A percentile compares a stretch with the other conserved stretches of the same genome.
phyloP scores from a whole-genome alignment of 345 rosid genomes.

The Sisymbrium altissimum region DNA sequence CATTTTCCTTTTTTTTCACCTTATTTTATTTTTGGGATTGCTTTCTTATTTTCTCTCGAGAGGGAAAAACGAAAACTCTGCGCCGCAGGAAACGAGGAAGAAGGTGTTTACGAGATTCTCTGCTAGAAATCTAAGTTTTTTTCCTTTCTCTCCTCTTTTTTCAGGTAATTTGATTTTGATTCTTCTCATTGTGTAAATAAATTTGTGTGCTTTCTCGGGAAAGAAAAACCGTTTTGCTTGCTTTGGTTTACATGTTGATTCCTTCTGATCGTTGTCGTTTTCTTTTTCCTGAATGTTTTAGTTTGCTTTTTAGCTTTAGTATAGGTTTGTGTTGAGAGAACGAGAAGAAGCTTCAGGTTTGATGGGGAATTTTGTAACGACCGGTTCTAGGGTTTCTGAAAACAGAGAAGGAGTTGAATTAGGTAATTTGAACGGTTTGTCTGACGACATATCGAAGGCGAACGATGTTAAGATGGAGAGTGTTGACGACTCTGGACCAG shows the following conservation, averaged over 20 bases:
- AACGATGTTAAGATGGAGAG: conserved; percentile 9
- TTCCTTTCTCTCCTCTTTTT: not conserved
- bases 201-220: not conserved
- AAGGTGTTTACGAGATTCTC: conserved; percentile 1
- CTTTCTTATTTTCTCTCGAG: not conserved
- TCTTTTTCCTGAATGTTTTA: not conserved
- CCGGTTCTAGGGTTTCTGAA: conserved; percentile 40
- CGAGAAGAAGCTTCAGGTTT: not conserved
- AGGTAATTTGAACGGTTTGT: not conserved
- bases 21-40: not conserved
- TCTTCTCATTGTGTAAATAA: not conserved
- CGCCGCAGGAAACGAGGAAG: not conserved
- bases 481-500: conserved; percentile 25
- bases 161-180: not conserved
- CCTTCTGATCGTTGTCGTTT: not conserved
- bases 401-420: conserved; percentile 14
- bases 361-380: conserved; percentile 1
- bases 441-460: not conserved
- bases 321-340: not conserved
- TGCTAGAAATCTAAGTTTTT: not conserved
- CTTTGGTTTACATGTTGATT: not conserved
- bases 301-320: not conserved
- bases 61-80: conserved; percentile 11
- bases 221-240: not conserved
- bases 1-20: not conserved